Evolutionary conservation across 2,329 filamentous ascomycete genomes (phyloP).

Genomic region (Nigrospora sphaerica): DNA sequence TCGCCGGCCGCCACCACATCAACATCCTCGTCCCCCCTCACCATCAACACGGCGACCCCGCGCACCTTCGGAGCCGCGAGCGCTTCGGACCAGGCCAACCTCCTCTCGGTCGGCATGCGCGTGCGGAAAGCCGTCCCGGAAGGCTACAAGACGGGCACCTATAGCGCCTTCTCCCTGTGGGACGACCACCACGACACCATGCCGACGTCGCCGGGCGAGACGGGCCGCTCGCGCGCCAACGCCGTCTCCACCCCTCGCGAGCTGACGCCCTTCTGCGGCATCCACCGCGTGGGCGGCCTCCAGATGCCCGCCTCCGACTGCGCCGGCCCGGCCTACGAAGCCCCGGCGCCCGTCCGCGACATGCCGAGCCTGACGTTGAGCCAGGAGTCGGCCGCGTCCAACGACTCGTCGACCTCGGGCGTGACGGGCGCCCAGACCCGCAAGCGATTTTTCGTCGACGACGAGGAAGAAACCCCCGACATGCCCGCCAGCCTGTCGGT

Average conservation of each 20-base stretch:
- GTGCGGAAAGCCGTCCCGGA: slow-evolving; percentile 89
- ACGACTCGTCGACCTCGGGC: slow-evolving; percentile 9
- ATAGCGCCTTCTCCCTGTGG: slow-evolving; percentile 47
- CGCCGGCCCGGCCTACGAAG: slow-evolving; percentile 3
- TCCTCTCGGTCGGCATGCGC: slow-evolving; percentile 91
- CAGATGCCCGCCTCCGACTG: slow-evolving; percentile 8
- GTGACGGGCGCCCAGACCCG: slow-evolving; percentile 20
- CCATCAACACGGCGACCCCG: slow-evolving; percentile 15
- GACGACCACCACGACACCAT: slow-evolving; percentile 26
- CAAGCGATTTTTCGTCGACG: slow-evolving; percentile 41
- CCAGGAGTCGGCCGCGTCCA: slow-evolving; percentile 43
- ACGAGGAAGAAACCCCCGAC: slow-evolving; percentile 27
- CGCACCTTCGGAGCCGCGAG: not conserved
- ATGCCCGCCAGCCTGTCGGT: slow-evolving; percentile 14
- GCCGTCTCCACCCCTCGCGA: slow-evolving; percentile 41
- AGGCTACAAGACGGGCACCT: slow-evolving; percentile 75
- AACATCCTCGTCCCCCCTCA: slow-evolving; percentile 23
- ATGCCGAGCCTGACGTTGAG: slow-evolving; percentile 46
- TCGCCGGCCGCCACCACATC: slow-evolving; percentile 3
- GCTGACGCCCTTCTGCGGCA: slow-evolving; percentile 72
- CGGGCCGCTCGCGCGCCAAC: slow-evolving; percentile 14
- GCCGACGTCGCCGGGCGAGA: not conserved
- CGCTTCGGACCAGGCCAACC: slow-evolving; percentile 64
- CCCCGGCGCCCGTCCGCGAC: slow-evolving; percentile 11
- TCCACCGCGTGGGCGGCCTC: slow-evolving; percentile 67